A percentile compares a stretch with the other conserved stretches of the same genome.
Conservation (phyloP, 2,329 filamentous ascomycete genomes). For the Penicillium sp. region DNA sequence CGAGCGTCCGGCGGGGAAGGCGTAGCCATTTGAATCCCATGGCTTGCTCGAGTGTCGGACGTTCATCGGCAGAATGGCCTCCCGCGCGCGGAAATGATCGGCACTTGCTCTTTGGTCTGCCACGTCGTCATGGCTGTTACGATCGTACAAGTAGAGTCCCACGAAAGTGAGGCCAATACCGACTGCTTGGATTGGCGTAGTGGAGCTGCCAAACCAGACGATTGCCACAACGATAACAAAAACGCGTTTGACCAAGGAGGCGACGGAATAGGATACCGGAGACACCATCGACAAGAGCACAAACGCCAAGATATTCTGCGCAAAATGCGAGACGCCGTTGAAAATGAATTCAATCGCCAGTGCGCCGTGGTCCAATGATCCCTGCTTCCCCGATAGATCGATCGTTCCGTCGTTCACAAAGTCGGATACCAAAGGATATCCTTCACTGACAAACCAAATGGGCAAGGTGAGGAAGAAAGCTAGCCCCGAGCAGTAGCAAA, state of each 20-base stretch:
- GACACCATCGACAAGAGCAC: constrained; percentile 89
- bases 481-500: constrained; percentile 95
- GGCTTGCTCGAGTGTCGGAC: constrained; percentile 39
- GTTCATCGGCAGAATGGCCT: constrained; percentile 70
- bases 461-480: constrained; percentile 87
- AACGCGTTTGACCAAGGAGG: constrained; percentile 93
- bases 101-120: constrained; percentile 76
- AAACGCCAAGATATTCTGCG: constrained; percentile 94
- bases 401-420: constrained; percentile 82
- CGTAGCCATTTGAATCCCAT: constrained; percentile 43
- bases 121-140: constrained; percentile 84
- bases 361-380: constrained; percentile 66
- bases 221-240: constrained; percentile 96
- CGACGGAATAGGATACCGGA: constrained; percentile 95
- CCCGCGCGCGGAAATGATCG: constrained; percentile 65
- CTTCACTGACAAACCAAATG: constrained; percentile 93
- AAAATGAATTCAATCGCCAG: constrained; percentile 85
- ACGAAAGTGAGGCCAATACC: constrained; percentile 90
- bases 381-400: constrained; percentile 75
- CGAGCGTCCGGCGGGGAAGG: constrained; percentile 34
- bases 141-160: constrained; percentile 93
- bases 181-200: constrained; percentile 78
- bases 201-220: constrained; percentile 91
- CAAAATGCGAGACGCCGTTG: constrained; percentile 96
- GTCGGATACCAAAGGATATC: constrained; percentile 74